A percentile compares a stretch with the other conserved stretches of the same genome.
phyloP scores from a whole-genome alignment of 208 protist species.

The Trichomonas tenax region DNA sequence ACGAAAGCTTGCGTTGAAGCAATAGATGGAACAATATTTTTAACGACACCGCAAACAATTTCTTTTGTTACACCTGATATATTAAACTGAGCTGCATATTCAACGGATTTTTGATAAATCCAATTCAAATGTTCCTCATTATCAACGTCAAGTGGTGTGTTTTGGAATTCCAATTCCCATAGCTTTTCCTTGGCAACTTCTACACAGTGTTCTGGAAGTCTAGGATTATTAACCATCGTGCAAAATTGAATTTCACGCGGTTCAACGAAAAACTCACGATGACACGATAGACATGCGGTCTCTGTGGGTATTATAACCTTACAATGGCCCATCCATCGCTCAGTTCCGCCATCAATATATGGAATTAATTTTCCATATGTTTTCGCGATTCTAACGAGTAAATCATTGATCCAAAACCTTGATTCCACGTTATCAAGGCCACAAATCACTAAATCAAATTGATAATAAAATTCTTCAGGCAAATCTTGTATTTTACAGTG shows the following conservation, averaged over 20 bases:
- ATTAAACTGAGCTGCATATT: slow-evolving; percentile 22
- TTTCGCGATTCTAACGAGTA: not conserved
- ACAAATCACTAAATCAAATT: slow-evolving; percentile 30
- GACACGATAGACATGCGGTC: slow-evolving; percentile 38
- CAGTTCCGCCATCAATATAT: slow-evolving; percentile 90
- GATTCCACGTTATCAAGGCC: slow-evolving; percentile 44
- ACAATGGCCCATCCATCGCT: slow-evolving; percentile 67
- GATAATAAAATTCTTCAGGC: slow-evolving; percentile 24
- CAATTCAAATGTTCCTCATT: slow-evolving; percentile 67
- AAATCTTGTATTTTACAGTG: slow-evolving; percentile 33
- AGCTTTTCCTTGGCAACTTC: slow-evolving; percentile 34
- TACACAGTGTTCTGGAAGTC: slow-evolving; percentile 41
- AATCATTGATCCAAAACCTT: slow-evolving; percentile 75
- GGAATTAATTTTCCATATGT: slow-evolving; percentile 60
- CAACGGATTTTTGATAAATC: slow-evolving; percentile 59
- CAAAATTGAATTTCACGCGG: slow-evolving; percentile 26
- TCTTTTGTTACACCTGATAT: slow-evolving; percentile 66
- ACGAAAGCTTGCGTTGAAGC: slow-evolving; percentile 92
- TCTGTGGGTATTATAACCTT: slow-evolving; percentile 50
- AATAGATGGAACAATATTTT: slow-evolving; percentile 95
- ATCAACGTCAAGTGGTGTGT: slow-evolving; percentile 51
- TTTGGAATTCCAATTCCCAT: not conserved
- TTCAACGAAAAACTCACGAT: not conserved
- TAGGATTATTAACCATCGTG: slow-evolving; percentile 36
- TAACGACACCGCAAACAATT: slow-evolving; percentile 65